Percentiles rank a stretch among this genome's conserved stretches.
phyloP scores from a whole-genome alignment of 2,329 filamentous ascomycete species.

The Cladosporium sp. region DNA sequence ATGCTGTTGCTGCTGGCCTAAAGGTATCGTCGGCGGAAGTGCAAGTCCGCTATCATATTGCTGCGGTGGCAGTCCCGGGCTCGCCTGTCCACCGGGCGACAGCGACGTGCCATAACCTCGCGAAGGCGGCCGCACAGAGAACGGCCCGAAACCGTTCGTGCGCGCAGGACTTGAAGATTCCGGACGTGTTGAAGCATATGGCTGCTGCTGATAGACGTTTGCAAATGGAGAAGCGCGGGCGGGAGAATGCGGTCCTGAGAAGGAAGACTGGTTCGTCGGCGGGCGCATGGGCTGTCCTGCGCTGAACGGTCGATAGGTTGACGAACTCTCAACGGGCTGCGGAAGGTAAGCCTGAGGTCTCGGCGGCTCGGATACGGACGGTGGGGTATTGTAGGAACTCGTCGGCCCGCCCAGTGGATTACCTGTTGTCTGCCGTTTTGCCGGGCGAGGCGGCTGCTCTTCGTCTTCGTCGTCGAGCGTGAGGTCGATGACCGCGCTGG shows the following conservation, averaged over 20 bases:
- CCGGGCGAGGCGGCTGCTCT: slow-evolving; percentile 24
- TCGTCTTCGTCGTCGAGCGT: slow-evolving; percentile 45
- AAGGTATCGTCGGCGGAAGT: not conserved
- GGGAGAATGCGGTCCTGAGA: slow-evolving; percentile 8
- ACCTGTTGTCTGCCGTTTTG: slow-evolving; percentile 26
- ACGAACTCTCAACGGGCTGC: slow-evolving; percentile 8
- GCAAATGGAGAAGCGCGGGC: slow-evolving; percentile 5
- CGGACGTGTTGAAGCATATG: not conserved
- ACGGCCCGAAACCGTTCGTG: not conserved
- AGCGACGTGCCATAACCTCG: not conserved
- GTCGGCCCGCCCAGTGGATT: slow-evolving; percentile 10
- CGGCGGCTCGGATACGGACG: slow-evolving; percentile 5
- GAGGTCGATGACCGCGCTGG: slow-evolving; percentile 40
- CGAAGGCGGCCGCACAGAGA: slow-evolving; percentile 7
- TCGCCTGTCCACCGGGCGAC: not conserved
- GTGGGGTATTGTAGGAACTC: slow-evolving; percentile 11
- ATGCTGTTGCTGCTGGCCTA: not conserved
- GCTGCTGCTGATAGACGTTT: not conserved
- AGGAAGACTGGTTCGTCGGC: not conserved
- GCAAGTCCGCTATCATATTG: not conserved
- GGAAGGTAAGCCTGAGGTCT: slow-evolving; percentile 8
- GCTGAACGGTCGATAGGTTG: slow-evolving; percentile 4
- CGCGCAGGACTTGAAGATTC: slow-evolving; percentile 1
- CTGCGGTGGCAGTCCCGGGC: not conserved
- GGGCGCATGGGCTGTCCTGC: slow-evolving; percentile 6